Evolutionary conservation across 805 yeast species (phyloP), one percentile per base, ranked within the genome.

Genomic region (Kluyveromyces aestuarii): DNA sequence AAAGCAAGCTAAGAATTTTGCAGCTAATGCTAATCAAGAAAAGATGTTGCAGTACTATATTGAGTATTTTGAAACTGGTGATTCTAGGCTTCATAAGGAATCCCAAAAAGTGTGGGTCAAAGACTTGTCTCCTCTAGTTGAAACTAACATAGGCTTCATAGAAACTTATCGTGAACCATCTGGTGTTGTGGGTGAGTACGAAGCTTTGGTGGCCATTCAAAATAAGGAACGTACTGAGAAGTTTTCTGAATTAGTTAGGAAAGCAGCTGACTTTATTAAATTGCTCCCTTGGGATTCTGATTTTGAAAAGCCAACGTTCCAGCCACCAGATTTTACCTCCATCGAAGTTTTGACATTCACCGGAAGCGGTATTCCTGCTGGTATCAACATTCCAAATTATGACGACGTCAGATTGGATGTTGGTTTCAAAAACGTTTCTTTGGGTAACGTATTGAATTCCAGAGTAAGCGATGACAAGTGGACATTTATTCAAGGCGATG

Each of bases 111-210:
- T 77, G 50, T 88, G 96, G 96, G 95, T 88, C 50, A 85, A 85
- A 62, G 96, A 88, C 64, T 67, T 84, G 46, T 83, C 87, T 1
- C 96, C 96, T 11, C 71, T 71, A 13, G 82, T 82, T 37, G 88
- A 82, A 68, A 81, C 91, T 41, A 87, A 88, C 63, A 79, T 88
- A 57, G 96, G 96, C 0, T 88, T 88, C 64, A 88, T 88, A 57
- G 96, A 88, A 70, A 88, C 96, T 27, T 88, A 88, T 69, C 76
- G 96, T 66, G 96, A 87, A 63, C 95, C 96, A 14, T 78, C 90
- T 33, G 96, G 96, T 43, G 87, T 87, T 43, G 77, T 89, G 60
- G 96, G 96, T 51, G 96, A 88, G 67, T 88, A 93, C 91, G 96
- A 88, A 69, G 87, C 95, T 27, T 70, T 88, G 44, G 93, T 88